phyloP scores from a whole-genome alignment of 495 filamentous ascomycete genomes.

The Aspergillus olivimuriae region DNA sequence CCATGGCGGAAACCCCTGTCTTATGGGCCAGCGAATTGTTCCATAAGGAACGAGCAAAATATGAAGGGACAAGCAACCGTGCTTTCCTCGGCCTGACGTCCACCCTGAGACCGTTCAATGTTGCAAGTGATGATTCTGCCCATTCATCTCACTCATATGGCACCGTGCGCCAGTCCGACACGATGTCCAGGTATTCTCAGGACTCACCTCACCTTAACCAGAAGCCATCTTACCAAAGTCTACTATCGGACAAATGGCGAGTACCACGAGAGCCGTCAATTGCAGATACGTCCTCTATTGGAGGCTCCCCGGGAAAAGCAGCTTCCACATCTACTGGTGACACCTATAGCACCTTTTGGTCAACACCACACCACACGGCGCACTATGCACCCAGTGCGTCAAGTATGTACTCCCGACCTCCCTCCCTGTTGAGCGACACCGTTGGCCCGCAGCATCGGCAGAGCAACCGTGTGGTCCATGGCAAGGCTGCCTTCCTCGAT shows the following conservation, averaged over 20 bases:
- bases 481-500: constrained; percentile 62
- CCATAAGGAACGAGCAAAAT: constrained; percentile 65
- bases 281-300: constrained; percentile 48
- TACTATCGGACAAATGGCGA: constrained; percentile 61
- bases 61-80: constrained; percentile 57
- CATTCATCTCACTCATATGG: constrained; percentile 24
- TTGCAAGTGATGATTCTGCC: constrained; percentile 45
- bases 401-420: constrained; percentile 43
- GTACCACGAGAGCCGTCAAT: constrained; percentile 36
- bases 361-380: constrained; percentile 61
- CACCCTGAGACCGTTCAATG: constrained; percentile 41
- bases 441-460: constrained; percentile 27
- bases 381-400: constrained; percentile 56
- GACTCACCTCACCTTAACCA: constrained; percentile 31
- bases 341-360: constrained; percentile 82
- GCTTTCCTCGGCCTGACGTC: constrained; percentile 41
- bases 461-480: constrained; percentile 34
- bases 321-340: constrained; percentile 62
- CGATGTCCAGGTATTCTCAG: constrained; percentile 28
- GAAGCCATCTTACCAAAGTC: constrained; percentile 53
- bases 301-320: constrained; percentile 50
- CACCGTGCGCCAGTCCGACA: constrained; percentile 38
- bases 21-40: constrained; percentile 91
- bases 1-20: constrained; percentile 79
- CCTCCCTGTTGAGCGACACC: constrained; percentile 39